Conservation (phyloP, 2,329 filamentous ascomycete species). For the Mycosphaerella sp. region DNA sequence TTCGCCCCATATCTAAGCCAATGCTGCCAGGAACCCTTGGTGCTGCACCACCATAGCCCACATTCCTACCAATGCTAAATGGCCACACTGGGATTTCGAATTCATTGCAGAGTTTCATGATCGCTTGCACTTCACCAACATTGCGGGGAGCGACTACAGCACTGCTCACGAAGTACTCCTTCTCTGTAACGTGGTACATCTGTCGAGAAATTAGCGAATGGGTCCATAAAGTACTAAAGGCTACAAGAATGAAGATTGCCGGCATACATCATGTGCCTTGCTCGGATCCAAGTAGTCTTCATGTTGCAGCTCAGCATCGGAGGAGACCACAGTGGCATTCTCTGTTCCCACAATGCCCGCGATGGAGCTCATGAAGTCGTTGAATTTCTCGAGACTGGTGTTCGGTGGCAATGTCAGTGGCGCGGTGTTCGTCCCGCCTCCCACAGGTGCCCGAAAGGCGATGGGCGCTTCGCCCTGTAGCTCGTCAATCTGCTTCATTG, state of each 20-base stretch:
- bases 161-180: slow-evolving; percentile 42
- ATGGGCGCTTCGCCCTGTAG: slow-evolving; percentile 8
- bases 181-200: slow-evolving; percentile 34
- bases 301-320: slow-evolving; percentile 24
- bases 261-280: slow-evolving; percentile 18
- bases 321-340: slow-evolving; percentile 25
- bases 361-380: slow-evolving; percentile 11
- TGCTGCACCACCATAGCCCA: slow-evolving; percentile 52
- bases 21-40: slow-evolving; percentile 49
- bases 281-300: slow-evolving; percentile 20
- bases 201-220: background rate
- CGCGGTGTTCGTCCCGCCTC: slow-evolving; percentile 3
- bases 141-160: slow-evolving; percentile 36
- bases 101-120: slow-evolving; percentile 44
- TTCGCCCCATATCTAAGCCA: slow-evolving; percentile 46
- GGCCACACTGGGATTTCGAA: slow-evolving; percentile 45
- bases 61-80: slow-evolving; percentile 46
- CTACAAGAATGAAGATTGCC: background rate
- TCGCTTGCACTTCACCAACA: slow-evolving; percentile 42
- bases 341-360: slow-evolving; percentile 13
- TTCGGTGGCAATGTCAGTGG: slow-evolving; percentile 16
- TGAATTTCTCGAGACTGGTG: slow-evolving; percentile 13
- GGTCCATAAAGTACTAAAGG: no score
- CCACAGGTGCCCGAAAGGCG: slow-evolving; percentile 13
- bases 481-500: slow-evolving; percentile 12